Base-by-base conservation (phyloP, 2,329 filamentous ascomycete genomes). In the Sarocladium strictum region DNA sequence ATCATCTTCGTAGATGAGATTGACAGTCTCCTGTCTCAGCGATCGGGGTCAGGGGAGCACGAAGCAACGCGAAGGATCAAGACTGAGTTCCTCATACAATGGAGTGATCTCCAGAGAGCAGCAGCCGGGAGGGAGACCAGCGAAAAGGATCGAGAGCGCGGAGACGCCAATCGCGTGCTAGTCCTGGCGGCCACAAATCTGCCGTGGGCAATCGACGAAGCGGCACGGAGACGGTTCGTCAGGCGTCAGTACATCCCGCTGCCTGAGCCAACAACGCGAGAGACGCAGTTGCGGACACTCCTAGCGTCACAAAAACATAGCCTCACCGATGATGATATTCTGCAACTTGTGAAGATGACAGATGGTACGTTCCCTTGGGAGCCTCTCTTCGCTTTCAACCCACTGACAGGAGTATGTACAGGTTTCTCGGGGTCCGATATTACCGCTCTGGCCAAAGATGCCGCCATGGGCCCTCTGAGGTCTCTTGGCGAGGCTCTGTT, bases 1-100 rank as follows among this genome's bases (percentile, higher is more conserved):
- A 97, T 99, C 67, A 97, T 99, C 56, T 99, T 99, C 62, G 91
- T 99, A 3, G 94, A 99, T 64, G 94, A 99, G 67, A 99, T 99
- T 58, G 94, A 99, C 68, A 96, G 92, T 1, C 75, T 99, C 0
- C 78, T 99, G 0, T 96, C 91, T 1, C 84, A 91, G 15, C 80
- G 94, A 53, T 89, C 87, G 6, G 89, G 90, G 0, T 86, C 86
- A 2, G 87, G 89, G 1, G 94, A 97, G 65, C 89, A 97, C 63
- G 94, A 99, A 71, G 90, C 94, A 1, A 96, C 91, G 1, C 80
- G 93, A 55, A 83, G 94, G 54, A 96, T 97, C 65, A 99, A 99
- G 72, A 99, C 94, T 0, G 94, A 99, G 66, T 99, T 99, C 63
- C 74, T 99, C 27, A 97, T 99, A 26, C 92, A 97, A 65, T 99